phyloP scores from a whole-genome alignment of 1,284 basidiomycete genomes.

The Mycena citricolor region DNA sequence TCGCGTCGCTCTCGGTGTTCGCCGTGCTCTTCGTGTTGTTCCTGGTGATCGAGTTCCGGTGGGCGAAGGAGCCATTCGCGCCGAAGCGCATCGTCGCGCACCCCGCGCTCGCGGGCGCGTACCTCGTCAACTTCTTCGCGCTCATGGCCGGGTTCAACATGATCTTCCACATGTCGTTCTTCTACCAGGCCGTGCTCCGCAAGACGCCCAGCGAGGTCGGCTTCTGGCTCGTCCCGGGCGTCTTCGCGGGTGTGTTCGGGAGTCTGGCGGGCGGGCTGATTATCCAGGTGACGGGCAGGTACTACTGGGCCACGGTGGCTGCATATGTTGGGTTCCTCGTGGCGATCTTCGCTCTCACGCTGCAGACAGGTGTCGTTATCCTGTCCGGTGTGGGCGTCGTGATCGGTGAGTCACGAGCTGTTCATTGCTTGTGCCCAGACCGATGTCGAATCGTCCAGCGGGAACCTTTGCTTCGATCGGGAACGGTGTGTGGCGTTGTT shows the following conservation, averaged over 20 bases:
- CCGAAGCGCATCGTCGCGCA: conserved; percentile 53
- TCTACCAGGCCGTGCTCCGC: conserved; percentile 54
- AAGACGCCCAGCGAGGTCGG: conserved; percentile 49
- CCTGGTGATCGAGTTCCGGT: conserved; percentile 40
- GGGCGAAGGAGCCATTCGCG: conserved; percentile 59
- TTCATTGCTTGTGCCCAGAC: conserved; percentile 27
- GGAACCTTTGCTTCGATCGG: conserved; percentile 44
- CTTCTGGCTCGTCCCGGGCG: conserved; percentile 47
- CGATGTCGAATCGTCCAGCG: no score
- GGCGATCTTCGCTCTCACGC: conserved; percentile 39
- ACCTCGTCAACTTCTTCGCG: conserved; percentile 59
- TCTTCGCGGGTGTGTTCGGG: conserved; percentile 47
- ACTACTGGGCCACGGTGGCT: conserved; percentile 49
- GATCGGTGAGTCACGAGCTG: conserved; percentile 35
- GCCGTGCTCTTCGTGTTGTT: conserved; percentile 35
- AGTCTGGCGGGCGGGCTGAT: conserved; percentile 51
- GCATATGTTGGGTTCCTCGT: conserved; percentile 40
- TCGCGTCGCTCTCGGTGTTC: conserved; percentile 34
- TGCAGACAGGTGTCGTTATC: conserved; percentile 39
- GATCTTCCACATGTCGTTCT: conserved; percentile 57
- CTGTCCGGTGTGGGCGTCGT: conserved; percentile 40
- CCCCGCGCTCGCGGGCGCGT: conserved; percentile 49
- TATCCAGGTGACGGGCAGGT: conserved; percentile 60
- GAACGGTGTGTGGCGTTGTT: conserved; percentile 45
- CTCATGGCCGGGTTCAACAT: conserved; percentile 44